Base-by-base conservation (phyloP, 2,329 filamentous ascomycete species). In the Mycogone perniciosa region DNA sequence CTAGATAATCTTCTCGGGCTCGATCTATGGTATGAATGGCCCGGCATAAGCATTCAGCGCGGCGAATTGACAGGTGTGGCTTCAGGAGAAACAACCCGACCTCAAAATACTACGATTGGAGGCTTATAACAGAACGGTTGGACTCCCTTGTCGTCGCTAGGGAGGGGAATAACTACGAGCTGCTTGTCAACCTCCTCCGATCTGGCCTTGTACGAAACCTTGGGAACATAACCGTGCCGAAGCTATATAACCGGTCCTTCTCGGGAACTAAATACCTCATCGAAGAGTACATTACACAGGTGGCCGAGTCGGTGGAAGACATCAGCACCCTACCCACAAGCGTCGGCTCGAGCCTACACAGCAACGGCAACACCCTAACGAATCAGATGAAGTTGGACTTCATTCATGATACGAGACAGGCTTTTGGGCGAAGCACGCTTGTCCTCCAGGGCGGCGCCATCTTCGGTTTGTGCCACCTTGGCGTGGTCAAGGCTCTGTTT, bases 371-470 rank as follows among this genome's bases (percentile, higher is more conserved):
- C 60, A 60, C 66, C 64, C 52, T 89, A 57, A 85, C 82, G 11
- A 84, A 82, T 35, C 86, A 91, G 69, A 82, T 82, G 52, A 96
- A 95, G 71, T 74, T 95, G 50, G 88, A 95, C 68, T 81, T 95
- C 51, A 76, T 96, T 47, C 88, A 93, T 60, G 89, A 95, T 67
- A 89, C 89, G 7, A 79, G 91, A 8, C 89, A 93, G 65, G 88
- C 89, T 0, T 95, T 95, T 69, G 92, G 91, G 7, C 79, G 90
- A 57, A 93, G 85, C 50, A 90, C 88, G 1, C 76, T 96, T 27
- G 86, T 96, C 4, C 70, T 96, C 1, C 90, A 96, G 65, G 91
- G 91, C 44, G 91, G 92, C 10, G 88, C 89, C 39, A 92, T 95
- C 52, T 96, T 96, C 61, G 91, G 91, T 2, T 71, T 96, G 7